Evolutionary conservation across 768 basidiomycete genomes (phyloP), one percentile per base, ranked within the genome.

Genomic region (Scleroderma bovista): DNA sequence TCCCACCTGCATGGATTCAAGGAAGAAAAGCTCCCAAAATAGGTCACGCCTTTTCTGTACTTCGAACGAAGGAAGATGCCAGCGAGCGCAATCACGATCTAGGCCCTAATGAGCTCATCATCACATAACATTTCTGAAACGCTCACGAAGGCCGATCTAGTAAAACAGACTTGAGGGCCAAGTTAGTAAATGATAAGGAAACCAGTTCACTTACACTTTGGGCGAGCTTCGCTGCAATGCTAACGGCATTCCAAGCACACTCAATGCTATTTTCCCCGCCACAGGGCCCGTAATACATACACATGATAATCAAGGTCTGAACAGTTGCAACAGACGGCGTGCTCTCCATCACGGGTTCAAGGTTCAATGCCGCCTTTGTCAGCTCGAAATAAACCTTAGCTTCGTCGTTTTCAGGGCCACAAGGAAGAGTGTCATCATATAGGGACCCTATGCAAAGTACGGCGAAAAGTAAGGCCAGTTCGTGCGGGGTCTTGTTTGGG

Each of bases 71-170:
- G 77, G 55, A 17, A 87, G 63, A 33, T 79, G 76, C 83, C 84
- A 87, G 26, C 85, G 73, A 6, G 84, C 84, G 60, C 82, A 83
- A 59, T 87, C 84, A 8, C 83, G 82, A 57, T 87, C 84, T 86
- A 48, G 38, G 19, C 2, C n/a, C 36, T n/a, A 24, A 17, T 67
- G n/a, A 68, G 55, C 22, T 44, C n/a, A 19, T 40, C 12, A 48
- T 19, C 40, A n/a, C 15, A 29, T 17, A 7, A 36, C 6, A 45
- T 10, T 43, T 36, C 26, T 50, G 39, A 44, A 42, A 50, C 33
- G 75, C 82, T 58, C 59, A 86, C 83, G 84, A 47, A 86, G 74
- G 36, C 84, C 84, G 57, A 86, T 78, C 84, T 86, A 59, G 9
- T 50, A 7, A 26, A 40, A 48, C 42, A 26, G 29, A 15, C 17